Evolutionary conservation across 164 flowering plant genomes (phyloP), one percentile per base, ranked within the genome.

Genomic region (Kingdonia uniflora): DNA sequence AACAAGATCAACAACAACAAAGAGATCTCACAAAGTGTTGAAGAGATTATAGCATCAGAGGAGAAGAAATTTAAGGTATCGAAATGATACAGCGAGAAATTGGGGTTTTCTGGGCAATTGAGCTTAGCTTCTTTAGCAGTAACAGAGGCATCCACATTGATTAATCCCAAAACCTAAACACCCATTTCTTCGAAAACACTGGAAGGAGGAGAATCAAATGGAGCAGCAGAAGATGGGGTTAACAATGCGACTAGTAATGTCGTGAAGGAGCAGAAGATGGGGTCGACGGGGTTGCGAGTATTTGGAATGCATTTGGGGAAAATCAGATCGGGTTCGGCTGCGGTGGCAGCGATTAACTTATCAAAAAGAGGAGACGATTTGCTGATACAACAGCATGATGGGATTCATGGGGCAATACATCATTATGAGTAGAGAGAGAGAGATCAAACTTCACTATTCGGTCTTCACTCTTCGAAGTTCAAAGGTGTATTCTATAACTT

Each of bases 321-420:
- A 52, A 85, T 89, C 63, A 61, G 86, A 25, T 85, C 95, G 24
- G 81, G 81, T 1, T 74, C 79, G 12, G 78, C 67, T 7, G 75
- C 78, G 2, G 71, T 46, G 12, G 11, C 29, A 14, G 21, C 23
- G 51, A n/a, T 15, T 21, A 14, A 6, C 45, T 66, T 45, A 39
- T n/a, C 73, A 14, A 60, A 29, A 49, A 74, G 87, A 49, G 68
- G 83, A 24, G 95, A 91, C 44, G 95, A 91, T 68, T 91, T 96
- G 14, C 62, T 87, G 50, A 39, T 87, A 67, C 84, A 91, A 67
- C 87, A 81, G 21, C 84, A 91, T 60, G 98, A 91, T 58, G 90
- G 90, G 37, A 91, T 91, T 46, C 95, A 87, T 26, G 56, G 94
- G 54, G 98, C 96, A 62, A 91, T 91, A 58, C 59, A 84, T 19